Evolutionary conservation across 768 basidiomycete genomes (phyloP).

Genomic region (Coprinellus micaceus): DNA sequence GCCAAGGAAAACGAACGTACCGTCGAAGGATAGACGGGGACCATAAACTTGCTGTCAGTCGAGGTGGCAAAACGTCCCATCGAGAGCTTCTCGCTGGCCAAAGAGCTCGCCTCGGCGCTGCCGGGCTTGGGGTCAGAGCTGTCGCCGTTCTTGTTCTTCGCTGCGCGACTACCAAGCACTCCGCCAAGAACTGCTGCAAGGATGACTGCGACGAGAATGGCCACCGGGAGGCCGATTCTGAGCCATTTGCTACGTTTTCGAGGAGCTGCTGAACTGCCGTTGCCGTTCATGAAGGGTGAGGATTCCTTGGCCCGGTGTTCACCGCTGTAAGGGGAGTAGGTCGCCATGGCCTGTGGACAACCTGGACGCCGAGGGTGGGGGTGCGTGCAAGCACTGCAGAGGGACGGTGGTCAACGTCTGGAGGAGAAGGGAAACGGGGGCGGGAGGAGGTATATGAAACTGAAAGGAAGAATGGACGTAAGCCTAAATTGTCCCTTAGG

Average conservation of each 20-base stretch:
- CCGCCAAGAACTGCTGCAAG: constrained; percentile 70
- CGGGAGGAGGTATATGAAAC: not conserved
- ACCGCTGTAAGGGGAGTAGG: constrained; percentile 46
- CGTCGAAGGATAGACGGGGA: constrained; percentile 84
- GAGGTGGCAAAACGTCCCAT: constrained; percentile 70
- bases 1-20: constrained; percentile 45
- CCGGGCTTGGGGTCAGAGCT: constrained; percentile 35
- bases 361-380: not conserved
- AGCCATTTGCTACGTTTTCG: constrained; percentile 63
- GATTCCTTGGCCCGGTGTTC: constrained; percentile 69
- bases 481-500: not conserved
- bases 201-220: constrained; percentile 53
- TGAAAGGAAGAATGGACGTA: not conserved
- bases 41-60: constrained; percentile 74
- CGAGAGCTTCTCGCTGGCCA: constrained; percentile 52
- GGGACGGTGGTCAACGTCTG: not conserved
- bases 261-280: constrained; percentile 42
- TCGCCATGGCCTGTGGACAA: not conserved
- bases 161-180: constrained; percentile 64
- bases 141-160: constrained; percentile 38
- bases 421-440: not conserved
- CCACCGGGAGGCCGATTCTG: constrained; percentile 60
- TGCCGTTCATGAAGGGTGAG: constrained; percentile 58
- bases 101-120: constrained; percentile 51
- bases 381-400: not conserved